Base-by-base conservation (phyloP, 306 rosid genomes). In the Ceratonia siliqua region DNA sequence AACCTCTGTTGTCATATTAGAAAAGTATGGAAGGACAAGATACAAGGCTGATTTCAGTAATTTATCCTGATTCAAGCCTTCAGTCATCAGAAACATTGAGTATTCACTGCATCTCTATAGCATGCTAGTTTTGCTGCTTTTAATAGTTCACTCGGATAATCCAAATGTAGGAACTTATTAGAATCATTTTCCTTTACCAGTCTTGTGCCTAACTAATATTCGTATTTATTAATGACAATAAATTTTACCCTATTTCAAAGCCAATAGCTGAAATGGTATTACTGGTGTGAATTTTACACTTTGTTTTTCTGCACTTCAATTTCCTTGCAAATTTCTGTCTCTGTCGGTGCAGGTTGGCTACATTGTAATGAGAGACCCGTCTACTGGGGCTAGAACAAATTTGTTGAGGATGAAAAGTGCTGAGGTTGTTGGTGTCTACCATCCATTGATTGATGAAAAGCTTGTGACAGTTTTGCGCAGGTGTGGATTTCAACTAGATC, bases 321-420 rank as follows among this genome's bases (percentile, higher is more conserved):
- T 71, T 76, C 41, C 9, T 25, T 56, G 42, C n/a, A 33, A 43
- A 25, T 66, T 55, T 9, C 28, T 67, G 41, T 70, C 17, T 65
- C 25, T 55, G 15, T 38, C 41, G 21, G 75, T 79, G 77, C 92
- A 93, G 98, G 98, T 88, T 36, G 98, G 97, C 50, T 93, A 93
- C 78, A 87, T 93, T 81, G 97, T 93, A 14, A 89, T 89, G 97
- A 86, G 20, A 25, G 94, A 93, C 52, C 93, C 86, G 1, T 82
- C 91, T 25, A 89, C 96, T 0, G 84, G 93, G 59, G 79, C 78
- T 24, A 82, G 88, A 83, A 73, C 86, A 57, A 89, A 84, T 72
- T 75, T 93, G 74, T 75, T 93, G 82, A 88, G 98, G 82, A 88
- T 93, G 85, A 91, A 75, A 86, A 91, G 81, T 55, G 97, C 97